These are phyloP conservation scores for Albifimbria verrucaria DNA, from an alignment of 2,329 filamentous ascomycete genomes.

Conservation along the genomic window DNA sequence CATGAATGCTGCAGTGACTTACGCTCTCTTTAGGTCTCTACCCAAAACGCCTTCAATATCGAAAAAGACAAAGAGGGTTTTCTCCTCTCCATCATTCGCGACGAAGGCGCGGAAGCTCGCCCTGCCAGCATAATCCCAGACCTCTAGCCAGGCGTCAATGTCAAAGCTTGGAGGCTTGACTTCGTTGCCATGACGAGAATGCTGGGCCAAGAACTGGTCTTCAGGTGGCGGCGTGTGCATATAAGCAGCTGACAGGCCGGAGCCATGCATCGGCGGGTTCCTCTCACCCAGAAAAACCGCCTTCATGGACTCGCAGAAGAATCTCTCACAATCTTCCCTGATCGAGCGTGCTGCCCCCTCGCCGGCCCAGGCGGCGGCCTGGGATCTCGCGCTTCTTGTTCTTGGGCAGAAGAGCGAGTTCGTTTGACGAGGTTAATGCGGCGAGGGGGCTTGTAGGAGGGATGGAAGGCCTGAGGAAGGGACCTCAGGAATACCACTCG, in stretches of 20 bases:
- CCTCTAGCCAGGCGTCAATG: constrained; percentile 67
- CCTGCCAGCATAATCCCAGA: constrained; percentile 83
- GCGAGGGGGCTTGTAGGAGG: constrained; percentile 83
- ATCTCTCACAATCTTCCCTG: constrained; percentile 99
- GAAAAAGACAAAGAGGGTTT: constrained; percentile 85
- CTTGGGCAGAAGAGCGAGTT: constrained; percentile 63
- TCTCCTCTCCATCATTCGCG: constrained; percentile 65
- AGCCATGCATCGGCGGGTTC: constrained; percentile 72
- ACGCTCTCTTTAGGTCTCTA: constrained; percentile 84
- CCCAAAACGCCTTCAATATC: constrained; percentile 65
- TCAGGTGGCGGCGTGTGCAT: constrained; percentile 53
- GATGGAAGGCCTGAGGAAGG: constrained; percentile 79
- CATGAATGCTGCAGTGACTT: constrained; percentile 33
- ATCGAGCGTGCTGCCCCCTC: constrained; percentile 93
- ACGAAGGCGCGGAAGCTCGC: constrained; percentile 85
- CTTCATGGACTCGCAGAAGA: constrained; percentile 96
- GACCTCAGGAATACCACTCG: constrained; percentile 95
- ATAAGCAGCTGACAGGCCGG: constrained; percentile 77
- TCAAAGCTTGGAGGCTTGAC: constrained; percentile 25
- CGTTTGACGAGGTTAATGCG: constrained; percentile 65
- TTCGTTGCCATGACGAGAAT: constrained; percentile 25
- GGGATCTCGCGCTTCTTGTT: constrained; percentile 41
- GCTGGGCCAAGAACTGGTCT: constrained; percentile 35
- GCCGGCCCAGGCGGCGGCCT: constrained; percentile 46
- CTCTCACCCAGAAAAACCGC: constrained; percentile 95